phyloP scores from a whole-genome alignment of 2,329 filamentous ascomycete genomes.

The Colletotrichum gloeosporioides region DNA sequence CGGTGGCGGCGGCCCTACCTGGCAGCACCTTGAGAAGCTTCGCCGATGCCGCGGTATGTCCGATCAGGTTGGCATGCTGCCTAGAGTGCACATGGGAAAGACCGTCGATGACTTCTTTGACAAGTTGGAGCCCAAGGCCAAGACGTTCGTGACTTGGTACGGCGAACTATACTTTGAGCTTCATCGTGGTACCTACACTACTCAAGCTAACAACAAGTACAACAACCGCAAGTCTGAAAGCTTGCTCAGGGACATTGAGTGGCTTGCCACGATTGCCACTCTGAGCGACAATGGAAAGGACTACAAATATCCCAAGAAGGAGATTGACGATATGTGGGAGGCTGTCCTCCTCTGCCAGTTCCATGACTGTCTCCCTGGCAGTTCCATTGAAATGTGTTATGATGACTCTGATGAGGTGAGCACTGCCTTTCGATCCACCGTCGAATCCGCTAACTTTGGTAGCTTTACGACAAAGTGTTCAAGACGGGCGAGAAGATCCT shows the following conservation, averaged over 20 bases:
- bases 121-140: conserved; percentile 78
- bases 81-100: conserved; percentile 85
- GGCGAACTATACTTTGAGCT: conserved; percentile 98
- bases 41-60: conserved; percentile 89
- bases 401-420: conserved; percentile 85
- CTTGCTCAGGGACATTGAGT: conserved; percentile 85
- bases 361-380: conserved; percentile 95
- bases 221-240: conserved; percentile 90
- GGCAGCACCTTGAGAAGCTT: conserved; percentile 93
- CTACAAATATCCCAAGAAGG: conserved; percentile 91
- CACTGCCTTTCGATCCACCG: background rate
- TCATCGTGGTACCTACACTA: conserved; percentile 96
- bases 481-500: conserved; percentile 75
- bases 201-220: conserved; percentile 95
- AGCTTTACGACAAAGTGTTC: conserved; percentile 85
- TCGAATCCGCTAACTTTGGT: background rate
- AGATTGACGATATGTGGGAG: conserved; percentile 98
- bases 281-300: conserved; percentile 64
- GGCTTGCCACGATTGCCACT: conserved; percentile 84
- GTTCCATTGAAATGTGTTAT: conserved; percentile 97
- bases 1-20: conserved; percentile 93
- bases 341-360: conserved; percentile 91
- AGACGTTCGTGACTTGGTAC: conserved; percentile 91
- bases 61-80: conserved; percentile 83
- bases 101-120: conserved; percentile 96